Evolutionary conservation across 2,329 filamentous ascomycete genomes (phyloP).

Genomic region (Paraphoma chrysanthemicola): DNA sequence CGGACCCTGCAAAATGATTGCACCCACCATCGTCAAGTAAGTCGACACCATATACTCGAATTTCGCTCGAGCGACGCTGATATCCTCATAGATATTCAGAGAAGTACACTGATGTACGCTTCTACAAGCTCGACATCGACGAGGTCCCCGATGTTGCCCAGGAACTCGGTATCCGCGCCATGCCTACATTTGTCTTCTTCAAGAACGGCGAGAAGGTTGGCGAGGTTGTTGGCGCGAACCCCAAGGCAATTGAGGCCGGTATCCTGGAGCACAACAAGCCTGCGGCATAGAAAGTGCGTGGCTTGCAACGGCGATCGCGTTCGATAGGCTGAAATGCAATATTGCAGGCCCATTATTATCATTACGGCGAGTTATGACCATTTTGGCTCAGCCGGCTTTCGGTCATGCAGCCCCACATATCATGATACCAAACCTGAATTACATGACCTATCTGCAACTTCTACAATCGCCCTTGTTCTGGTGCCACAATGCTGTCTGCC

Average conservation of each 20-base stretch:
- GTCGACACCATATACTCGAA: slow-evolving; percentile 28
- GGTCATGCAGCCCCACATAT: slow-evolving; percentile 13
- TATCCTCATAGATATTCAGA: slow-evolving; percentile 62
- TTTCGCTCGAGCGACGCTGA: slow-evolving; percentile 6
- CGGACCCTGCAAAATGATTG: slow-evolving; percentile 91
- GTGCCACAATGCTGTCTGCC: too few species aligned
- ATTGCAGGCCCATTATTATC: background rate
- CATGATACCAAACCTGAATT: slow-evolving; percentile 25
- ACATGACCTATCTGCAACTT: slow-evolving; percentile 7
- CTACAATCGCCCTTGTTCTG: too few species aligned
- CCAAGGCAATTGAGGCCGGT: slow-evolving; percentile 66
- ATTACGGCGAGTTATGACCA: background rate
- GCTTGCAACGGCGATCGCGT: slow-evolving; percentile 11
- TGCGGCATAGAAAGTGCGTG: slow-evolving; percentile 17
- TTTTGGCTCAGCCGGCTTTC: background rate
- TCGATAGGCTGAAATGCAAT: background rate
- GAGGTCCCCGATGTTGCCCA: slow-evolving; percentile 75
- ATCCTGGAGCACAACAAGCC: slow-evolving; percentile 49
- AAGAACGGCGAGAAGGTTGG: slow-evolving; percentile 75
- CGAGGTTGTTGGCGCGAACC: slow-evolving; percentile 83
- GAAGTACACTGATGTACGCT: slow-evolving; percentile 67
- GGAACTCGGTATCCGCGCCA: slow-evolving; percentile 82
- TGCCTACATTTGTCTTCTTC: slow-evolving; percentile 92
- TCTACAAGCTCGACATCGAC: slow-evolving; percentile 93
- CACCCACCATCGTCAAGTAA: slow-evolving; percentile 74